These are phyloP conservation scores for Pleurotus citrinopileatus DNA, from an alignment of 768 basidiomycete genomes.

Conservation along the genomic window DNA sequence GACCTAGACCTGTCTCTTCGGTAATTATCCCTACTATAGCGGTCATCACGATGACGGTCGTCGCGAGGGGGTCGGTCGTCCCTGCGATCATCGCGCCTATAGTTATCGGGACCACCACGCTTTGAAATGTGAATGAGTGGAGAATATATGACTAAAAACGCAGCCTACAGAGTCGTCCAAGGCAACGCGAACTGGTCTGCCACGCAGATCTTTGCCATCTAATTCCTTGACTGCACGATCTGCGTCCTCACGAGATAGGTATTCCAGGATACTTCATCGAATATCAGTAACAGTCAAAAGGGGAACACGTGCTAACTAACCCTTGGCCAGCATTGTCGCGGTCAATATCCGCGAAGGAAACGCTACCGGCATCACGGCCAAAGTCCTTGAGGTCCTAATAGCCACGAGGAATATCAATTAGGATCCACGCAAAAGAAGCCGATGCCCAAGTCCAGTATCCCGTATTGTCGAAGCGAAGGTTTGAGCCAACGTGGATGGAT, in stretches of 20 bases:
- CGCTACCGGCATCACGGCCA: conserved; percentile 89
- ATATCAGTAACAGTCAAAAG: background rate
- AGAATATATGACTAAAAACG: conserved; percentile 4
- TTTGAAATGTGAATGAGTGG: conserved; percentile 22
- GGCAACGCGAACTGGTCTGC: conserved; percentile 71
- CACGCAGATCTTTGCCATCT: conserved; percentile 85
- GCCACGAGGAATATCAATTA: conserved; percentile 36
- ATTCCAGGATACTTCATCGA: conserved; percentile 78
- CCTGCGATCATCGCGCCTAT: conserved; percentile 72
- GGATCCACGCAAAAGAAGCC: conserved; percentile 24
- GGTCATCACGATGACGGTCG: conserved; percentile 53
- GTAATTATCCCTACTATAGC: conserved; percentile 46
- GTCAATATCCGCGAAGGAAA: conserved; percentile 94
- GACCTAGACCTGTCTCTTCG: conserved; percentile 86
- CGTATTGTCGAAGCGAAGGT: background rate
- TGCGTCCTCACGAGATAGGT: conserved; percentile 83
- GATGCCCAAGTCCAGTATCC: conserved; percentile 4
- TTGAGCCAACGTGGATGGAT: background rate
- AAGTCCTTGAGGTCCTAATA: conserved; percentile 96
- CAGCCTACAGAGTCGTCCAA: conserved; percentile 56
- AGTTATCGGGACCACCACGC: conserved; percentile 71
- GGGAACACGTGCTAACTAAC: conserved; percentile 40
- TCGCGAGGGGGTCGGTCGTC: conserved; percentile 53
- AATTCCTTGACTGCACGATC: conserved; percentile 90
- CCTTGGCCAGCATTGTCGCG: conserved; percentile 83